Conservation (phyloP, 768 basidiomycete genomes). For the Myochromella boudieri region DNA sequence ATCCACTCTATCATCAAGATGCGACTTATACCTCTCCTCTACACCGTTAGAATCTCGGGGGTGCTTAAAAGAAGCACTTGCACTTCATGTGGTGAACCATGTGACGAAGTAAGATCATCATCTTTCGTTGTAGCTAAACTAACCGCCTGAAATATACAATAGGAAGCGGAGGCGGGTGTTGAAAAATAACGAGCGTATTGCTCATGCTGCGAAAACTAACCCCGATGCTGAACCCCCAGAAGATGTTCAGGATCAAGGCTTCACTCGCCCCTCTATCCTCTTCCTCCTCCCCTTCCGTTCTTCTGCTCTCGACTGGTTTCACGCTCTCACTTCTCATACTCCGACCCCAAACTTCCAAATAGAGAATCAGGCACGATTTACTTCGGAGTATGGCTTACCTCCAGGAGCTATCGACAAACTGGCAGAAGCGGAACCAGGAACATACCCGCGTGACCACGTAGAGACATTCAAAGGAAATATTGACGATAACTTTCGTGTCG, state of each 20-base stretch:
- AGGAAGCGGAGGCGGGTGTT: conserved; percentile 90
- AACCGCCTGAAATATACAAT: conserved; percentile 4
- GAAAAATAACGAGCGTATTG: conserved; percentile 93
- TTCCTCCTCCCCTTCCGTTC: conserved; percentile 93
- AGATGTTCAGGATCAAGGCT: conserved; percentile 94
- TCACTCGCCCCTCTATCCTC: conserved; percentile 93
- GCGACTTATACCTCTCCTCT: conserved; percentile 76
- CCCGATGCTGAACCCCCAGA: conserved; percentile 56
- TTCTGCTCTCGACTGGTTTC: conserved; percentile 79
- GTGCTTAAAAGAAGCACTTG: conserved; percentile 62
- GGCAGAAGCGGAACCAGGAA: conserved; percentile 65
- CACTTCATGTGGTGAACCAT: conserved; percentile 87
- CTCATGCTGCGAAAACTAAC: conserved; percentile 61
- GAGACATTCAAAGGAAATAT: conserved; percentile 96
- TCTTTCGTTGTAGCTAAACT: neutral
- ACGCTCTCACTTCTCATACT: conserved; percentile 75
- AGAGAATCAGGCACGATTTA: conserved; percentile 85
- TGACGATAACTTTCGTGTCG: conserved; percentile 92
- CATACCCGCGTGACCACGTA: conserved; percentile 86
- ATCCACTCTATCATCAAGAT: conserved; percentile 62
- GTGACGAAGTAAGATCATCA: conserved; percentile 69
- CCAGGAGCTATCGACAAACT: conserved; percentile 80
- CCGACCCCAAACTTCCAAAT: conserved; percentile 74
- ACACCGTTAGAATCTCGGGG: conserved; percentile 65
- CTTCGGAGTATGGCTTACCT: conserved; percentile 81